A percentile compares a stretch with the other conserved stretches of the same genome.
These are phyloP conservation scores for Cenchrus fungigraminus DNA, from an alignment of 176 grass and related monocot species.

Conservation along the genomic window DNA sequence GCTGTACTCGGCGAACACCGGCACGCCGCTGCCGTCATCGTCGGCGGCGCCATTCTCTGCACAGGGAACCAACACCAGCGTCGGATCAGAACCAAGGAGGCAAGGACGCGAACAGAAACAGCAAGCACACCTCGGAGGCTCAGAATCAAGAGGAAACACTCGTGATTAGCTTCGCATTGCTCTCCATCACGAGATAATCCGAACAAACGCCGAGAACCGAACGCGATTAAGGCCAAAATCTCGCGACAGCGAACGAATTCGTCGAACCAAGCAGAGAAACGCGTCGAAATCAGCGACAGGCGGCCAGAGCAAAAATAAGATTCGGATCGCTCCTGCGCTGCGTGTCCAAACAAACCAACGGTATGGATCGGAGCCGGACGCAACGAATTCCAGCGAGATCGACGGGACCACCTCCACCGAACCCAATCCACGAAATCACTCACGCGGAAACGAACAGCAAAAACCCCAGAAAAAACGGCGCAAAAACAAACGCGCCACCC, in stretches of 20 bases:
- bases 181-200: not conserved
- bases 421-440: not conserved
- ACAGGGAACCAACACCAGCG: not conserved
- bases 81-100: constrained; percentile 33
- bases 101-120: not conserved
- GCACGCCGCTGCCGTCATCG: constrained; percentile 46
- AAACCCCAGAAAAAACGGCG: constrained; percentile 35
- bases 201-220: not conserved
- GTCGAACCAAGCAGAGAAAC: not conserved
- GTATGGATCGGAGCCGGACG: constrained; percentile 34
- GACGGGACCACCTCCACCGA: not conserved
- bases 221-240: constrained; percentile 9
- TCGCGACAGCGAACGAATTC: constrained; percentile 13
- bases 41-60: constrained; percentile 49
- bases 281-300: constrained; percentile 25
- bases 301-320: not conserved
- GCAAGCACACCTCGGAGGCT: too few species aligned
- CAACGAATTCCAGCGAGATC: constrained; percentile 39
- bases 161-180: constrained; percentile 12
- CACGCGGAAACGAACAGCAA: constrained; percentile 7
- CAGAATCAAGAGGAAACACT: constrained; percentile 25
- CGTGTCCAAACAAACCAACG: not conserved
- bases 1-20: constrained; percentile 69
- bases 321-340: constrained; percentile 20
- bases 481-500: constrained; percentile 18